Conservation (phyloP, 1,284 basidiomycete genomes). For the Trichosporon sp. region DNA sequence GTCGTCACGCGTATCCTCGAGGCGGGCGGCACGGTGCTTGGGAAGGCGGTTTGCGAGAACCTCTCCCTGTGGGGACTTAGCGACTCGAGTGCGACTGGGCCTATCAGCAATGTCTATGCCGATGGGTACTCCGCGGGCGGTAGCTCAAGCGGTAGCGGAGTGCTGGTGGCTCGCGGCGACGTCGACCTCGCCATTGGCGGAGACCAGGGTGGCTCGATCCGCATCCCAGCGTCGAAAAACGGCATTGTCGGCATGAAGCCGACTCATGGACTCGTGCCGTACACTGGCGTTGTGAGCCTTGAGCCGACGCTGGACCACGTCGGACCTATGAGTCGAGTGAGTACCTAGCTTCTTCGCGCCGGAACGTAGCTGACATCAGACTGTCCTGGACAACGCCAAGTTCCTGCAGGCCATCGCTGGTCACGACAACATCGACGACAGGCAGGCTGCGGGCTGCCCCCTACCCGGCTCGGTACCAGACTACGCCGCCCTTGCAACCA, state of each 20-base stretch:
- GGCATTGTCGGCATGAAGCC: slow-evolving; percentile 62
- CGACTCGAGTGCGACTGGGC: slow-evolving; percentile 35
- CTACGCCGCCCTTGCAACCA: slow-evolving; percentile 46
- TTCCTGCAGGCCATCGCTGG: slow-evolving; percentile 61
- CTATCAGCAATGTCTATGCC: slow-evolving; percentile 60
- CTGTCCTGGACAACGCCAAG: slow-evolving; percentile 59
- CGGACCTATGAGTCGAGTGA: slow-evolving; percentile 40
- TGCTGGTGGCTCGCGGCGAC: slow-evolving; percentile 57
- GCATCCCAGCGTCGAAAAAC: slow-evolving; percentile 59
- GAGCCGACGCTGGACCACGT: slow-evolving; percentile 58
- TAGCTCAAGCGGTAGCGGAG: slow-evolving; percentile 60
- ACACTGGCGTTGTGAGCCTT: slow-evolving; percentile 59
- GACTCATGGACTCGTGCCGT: slow-evolving; percentile 61
- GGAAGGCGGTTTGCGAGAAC: slow-evolving; percentile 58
- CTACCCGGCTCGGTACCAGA: slow-evolving; percentile 56
- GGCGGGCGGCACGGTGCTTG: slow-evolving; percentile 57
- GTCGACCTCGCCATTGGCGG: slow-evolving; percentile 62
- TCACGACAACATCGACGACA: slow-evolving; percentile 60
- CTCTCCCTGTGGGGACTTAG: slow-evolving; percentile 37
- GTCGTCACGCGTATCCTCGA: slow-evolving; percentile 60
- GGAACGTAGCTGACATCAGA: slow-evolving; percentile 39
- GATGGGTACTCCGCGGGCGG: slow-evolving; percentile 60
- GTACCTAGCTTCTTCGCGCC: neutral
- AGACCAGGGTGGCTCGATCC: slow-evolving; percentile 60
- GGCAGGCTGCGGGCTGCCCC: slow-evolving; percentile 60